Evolutionary conservation across 2,329 filamentous ascomycete species (phyloP).

Genomic region (Knufia petricola): DNA sequence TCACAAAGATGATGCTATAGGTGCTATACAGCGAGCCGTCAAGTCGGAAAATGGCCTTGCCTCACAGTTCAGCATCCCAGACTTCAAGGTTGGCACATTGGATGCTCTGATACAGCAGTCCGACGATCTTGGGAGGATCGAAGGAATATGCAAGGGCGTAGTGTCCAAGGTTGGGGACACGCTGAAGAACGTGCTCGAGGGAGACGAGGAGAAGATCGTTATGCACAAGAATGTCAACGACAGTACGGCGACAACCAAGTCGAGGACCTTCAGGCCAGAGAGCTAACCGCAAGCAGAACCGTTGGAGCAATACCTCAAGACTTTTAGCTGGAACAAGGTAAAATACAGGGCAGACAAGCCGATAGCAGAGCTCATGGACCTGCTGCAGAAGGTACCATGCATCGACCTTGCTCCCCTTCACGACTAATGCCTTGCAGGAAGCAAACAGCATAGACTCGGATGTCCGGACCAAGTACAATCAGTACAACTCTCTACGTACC

Average conservation of each 20-base stretch:
- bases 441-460: conserved; percentile 88
- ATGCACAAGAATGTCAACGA: conserved; percentile 92
- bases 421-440: conserved; percentile 48
- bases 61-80: conserved; percentile 69
- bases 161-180: conserved; percentile 84
- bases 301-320: conserved; percentile 84
- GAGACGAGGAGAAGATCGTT: conserved; percentile 69
- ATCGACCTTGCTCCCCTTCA: not conserved
- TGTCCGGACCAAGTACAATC: conserved; percentile 85
- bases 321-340: conserved; percentile 94
- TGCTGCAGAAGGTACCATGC: conserved; percentile 67
- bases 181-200: conserved; percentile 70
- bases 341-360: conserved; percentile 92
- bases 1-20: conserved; percentile 71
- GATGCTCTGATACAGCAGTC: conserved; percentile 93
- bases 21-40: conserved; percentile 62
- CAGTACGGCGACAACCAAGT: conserved; percentile 48
- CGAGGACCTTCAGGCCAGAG: not conserved
- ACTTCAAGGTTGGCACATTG: conserved; percentile 95
- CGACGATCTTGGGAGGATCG: conserved; percentile 86
- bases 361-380: conserved; percentile 75
- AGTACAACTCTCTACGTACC: conserved; percentile 86
- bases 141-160: conserved; percentile 66
- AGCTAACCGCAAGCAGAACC: conserved; percentile 53
- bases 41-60: conserved; percentile 65